A percentile compares a stretch with the other conserved stretches of the same genome.
Conservation (phyloP, 768 basidiomycete genomes). For the Mycena maculata region DNA sequence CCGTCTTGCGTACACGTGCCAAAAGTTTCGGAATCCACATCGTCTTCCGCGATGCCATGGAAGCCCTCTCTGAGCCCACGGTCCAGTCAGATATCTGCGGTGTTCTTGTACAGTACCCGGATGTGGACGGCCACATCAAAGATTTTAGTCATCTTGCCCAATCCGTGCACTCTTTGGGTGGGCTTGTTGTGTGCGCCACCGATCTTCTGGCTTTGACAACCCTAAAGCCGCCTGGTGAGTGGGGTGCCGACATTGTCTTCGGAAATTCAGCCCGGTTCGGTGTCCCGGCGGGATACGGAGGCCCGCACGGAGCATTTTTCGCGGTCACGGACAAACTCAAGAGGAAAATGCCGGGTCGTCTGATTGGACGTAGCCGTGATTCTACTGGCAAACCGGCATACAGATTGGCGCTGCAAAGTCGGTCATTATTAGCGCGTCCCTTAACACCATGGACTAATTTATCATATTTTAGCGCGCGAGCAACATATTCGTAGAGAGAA, state of each 20-base stretch:
- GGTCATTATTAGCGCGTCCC: slow-evolving; percentile 44
- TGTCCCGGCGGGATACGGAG: slow-evolving; percentile 96
- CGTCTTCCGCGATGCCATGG: slow-evolving; percentile 70
- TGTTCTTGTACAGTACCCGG: slow-evolving; percentile 93
- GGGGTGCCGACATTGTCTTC: slow-evolving; percentile 96
- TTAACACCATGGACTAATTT: neutral
- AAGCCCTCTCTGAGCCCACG: slow-evolving; percentile 62
- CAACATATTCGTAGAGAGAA: slow-evolving; percentile 98
- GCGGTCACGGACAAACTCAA: slow-evolving; percentile 92
- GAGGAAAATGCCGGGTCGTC: slow-evolving; percentile 97
- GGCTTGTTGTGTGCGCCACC: slow-evolving; percentile 88
- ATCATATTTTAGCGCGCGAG: slow-evolving; percentile 75
- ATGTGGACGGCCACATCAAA: slow-evolving; percentile 85
- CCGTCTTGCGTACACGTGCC: slow-evolving; percentile 90
- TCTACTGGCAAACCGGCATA: slow-evolving; percentile 88
- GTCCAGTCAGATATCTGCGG: slow-evolving; percentile 80
- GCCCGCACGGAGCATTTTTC: slow-evolving; percentile 98
- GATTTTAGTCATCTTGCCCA: slow-evolving; percentile 77
- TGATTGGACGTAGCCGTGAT: slow-evolving; percentile 93
- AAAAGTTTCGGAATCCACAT: slow-evolving; percentile 94
- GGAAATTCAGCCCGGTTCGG: slow-evolving; percentile 98
- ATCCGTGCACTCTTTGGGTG: slow-evolving; percentile 77
- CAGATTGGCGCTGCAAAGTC: slow-evolving; percentile 93
- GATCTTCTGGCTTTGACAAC: slow-evolving; percentile 94
- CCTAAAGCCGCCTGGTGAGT: slow-evolving; percentile 96